phyloP scores from a whole-genome alignment of 805 yeast species.

The Komagataella kurtzmanii region DNA sequence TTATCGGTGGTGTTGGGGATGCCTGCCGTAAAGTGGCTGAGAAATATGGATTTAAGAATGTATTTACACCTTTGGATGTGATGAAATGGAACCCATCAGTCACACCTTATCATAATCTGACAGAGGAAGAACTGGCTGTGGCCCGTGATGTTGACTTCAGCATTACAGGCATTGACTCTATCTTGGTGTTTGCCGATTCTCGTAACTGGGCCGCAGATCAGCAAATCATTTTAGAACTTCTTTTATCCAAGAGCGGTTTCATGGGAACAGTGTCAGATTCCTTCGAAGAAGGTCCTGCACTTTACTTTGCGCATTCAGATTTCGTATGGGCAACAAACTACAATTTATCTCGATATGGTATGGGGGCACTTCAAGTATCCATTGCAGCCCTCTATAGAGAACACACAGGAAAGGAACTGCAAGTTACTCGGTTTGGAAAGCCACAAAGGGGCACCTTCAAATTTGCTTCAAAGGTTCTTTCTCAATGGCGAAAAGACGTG shows the following conservation, averaged over 20 bases:
- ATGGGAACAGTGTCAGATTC: constrained; percentile 73
- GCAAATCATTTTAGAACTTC: constrained; percentile 74
- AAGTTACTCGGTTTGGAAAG: constrained; percentile 77
- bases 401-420: constrained; percentile 70
- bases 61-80: constrained; percentile 70
- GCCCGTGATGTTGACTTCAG: constrained; percentile 53
- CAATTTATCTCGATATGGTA: constrained; percentile 72
- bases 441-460: constrained; percentile 82
- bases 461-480: constrained; percentile 68
- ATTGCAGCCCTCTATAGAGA: constrained; percentile 76
- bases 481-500: constrained; percentile 67
- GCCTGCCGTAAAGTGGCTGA: constrained; percentile 74
- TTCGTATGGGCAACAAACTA: constrained; percentile 90
- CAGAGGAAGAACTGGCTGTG: constrained; percentile 52
- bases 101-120: constrained; percentile 67
- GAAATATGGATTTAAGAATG: constrained; percentile 73
- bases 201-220: constrained; percentile 91
- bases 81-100: constrained; percentile 83
- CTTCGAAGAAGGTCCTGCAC: constrained; percentile 65
- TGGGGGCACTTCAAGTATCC: constrained; percentile 89
- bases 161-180: constrained; percentile 59
- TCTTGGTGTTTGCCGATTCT: constrained; percentile 82
- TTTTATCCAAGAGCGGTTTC: constrained; percentile 62
- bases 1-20: constrained; percentile 83
- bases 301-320: constrained; percentile 85